phyloP scores from a whole-genome alignment of 2,329 filamentous ascomycete species.

The Talaromyces pinophilus region DNA sequence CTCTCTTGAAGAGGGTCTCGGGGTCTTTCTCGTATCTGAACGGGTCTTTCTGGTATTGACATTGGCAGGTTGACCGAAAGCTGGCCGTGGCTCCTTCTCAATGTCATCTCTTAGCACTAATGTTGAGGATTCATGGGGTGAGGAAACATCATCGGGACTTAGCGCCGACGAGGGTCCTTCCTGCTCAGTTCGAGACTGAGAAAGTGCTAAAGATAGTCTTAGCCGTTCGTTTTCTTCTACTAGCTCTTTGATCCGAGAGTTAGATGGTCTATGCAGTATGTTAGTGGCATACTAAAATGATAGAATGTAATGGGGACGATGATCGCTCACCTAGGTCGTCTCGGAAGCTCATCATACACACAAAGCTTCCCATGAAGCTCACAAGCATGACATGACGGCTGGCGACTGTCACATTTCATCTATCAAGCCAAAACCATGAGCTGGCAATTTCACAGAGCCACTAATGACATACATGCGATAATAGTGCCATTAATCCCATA shows the following conservation, averaged over 20 bases:
- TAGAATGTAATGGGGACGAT: background rate
- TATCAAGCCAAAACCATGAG: background rate
- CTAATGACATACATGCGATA: background rate
- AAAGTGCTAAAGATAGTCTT: slow-evolving; percentile 23
- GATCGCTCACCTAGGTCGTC: slow-evolving; percentile 15
- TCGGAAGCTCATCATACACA: slow-evolving; percentile 21
- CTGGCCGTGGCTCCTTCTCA: background rate
- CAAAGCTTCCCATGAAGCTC: slow-evolving; percentile 25
- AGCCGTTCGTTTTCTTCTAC: slow-evolving; percentile 29
- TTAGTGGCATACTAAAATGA: background rate
- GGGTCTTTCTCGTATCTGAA: background rate
- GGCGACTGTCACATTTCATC: slow-evolving; percentile 24
- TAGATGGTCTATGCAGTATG: slow-evolving; percentile 24
- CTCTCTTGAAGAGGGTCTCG: background rate
- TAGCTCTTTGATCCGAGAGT: slow-evolving; percentile 28
- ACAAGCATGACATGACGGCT: slow-evolving; percentile 25
- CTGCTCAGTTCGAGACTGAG: slow-evolving; percentile 16
- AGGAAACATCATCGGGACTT: background rate
- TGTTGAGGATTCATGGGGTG: background rate
- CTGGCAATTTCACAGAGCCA: background rate
- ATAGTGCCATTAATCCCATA: too few species aligned
- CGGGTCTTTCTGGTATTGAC: background rate
- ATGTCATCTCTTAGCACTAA: background rate
- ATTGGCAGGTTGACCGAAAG: background rate
- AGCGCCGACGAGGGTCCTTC: background rate